phyloP scores from a whole-genome alignment of 345 rosid genomes.

The Ricinus communis region DNA sequence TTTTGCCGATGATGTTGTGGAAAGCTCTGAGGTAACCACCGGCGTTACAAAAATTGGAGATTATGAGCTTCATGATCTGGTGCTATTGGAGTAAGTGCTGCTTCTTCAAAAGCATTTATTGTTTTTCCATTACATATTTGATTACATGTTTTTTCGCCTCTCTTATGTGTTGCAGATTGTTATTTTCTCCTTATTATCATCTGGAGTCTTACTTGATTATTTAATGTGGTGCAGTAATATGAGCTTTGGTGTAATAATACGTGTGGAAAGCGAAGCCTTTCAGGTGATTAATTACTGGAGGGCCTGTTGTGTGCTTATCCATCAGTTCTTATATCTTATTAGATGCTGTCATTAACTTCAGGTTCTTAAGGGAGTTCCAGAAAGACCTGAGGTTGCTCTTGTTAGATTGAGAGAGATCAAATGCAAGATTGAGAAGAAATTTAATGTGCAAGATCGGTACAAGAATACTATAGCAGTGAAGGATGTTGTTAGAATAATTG shows the following conservation, averaged over 20 bases:
- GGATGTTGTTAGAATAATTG: constrained; percentile 76
- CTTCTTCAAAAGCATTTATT: constrained; percentile 8
- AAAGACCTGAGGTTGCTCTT: constrained; percentile 77
- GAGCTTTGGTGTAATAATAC: constrained; percentile 90
- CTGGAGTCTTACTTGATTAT: neutral
- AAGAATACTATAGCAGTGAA: constrained; percentile 68
- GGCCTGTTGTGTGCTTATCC: neutral
- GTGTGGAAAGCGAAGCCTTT: constrained; percentile 95
- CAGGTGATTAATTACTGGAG: constrained; percentile 46
- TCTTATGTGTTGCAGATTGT: no score
- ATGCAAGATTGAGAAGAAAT: constrained; percentile 80
- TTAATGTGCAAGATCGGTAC: constrained; percentile 63
- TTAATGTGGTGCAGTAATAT: constrained; percentile 54
- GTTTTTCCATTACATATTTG: constrained; percentile 4
- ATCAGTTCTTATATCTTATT: neutral
- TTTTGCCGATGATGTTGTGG: constrained; percentile 94
- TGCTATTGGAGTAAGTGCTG: constrained; percentile 77
- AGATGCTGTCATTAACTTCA: constrained; percentile 21
- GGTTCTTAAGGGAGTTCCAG: constrained; percentile 96
- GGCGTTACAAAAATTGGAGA: constrained; percentile 86
- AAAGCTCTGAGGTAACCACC: constrained; percentile 94
- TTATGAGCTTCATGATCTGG: constrained; percentile 96
- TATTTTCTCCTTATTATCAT: no score
- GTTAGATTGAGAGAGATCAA: constrained; percentile 93
- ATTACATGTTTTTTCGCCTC: constrained; percentile 21